Evolutionary conservation across 2,329 filamentous ascomycete genomes (phyloP).

Genomic region (Colletotrichum agaves): DNA sequence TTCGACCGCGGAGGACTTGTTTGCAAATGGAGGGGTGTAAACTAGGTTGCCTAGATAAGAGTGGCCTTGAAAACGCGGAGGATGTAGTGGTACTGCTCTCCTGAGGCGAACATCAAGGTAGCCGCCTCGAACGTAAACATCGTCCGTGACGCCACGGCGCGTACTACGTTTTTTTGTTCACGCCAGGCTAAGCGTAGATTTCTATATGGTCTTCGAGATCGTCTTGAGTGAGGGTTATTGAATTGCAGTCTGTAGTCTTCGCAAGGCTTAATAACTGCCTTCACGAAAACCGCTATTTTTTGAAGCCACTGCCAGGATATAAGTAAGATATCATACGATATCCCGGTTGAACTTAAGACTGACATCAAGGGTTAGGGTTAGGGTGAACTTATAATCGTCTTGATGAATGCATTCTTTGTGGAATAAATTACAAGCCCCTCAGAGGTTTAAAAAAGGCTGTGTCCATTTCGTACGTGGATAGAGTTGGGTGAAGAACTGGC

Average conservation of each 20-base stretch:
- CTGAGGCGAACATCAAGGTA: neutral
- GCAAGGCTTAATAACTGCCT: neutral
- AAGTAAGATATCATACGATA: neutral
- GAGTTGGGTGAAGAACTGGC: too few species aligned
- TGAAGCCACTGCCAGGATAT: neutral
- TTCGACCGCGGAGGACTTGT: too few species aligned
- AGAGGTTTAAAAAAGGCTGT: neutral
- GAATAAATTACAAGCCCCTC: neutral
- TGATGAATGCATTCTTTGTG: neutral
- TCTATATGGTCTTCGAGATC: neutral
- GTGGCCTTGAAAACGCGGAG: neutral
- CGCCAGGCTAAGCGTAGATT: neutral
- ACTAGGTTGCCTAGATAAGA: too few species aligned
- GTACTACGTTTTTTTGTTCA: neutral
- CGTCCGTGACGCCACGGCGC: neutral
- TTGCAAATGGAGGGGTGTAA: too few species aligned
- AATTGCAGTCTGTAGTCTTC: neutral
- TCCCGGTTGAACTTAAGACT: neutral
- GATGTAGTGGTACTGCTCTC: neutral
- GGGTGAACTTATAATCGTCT: neutral
- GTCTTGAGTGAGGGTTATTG: conserved; percentile 1
- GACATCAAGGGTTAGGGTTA: neutral
- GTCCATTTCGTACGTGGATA: too few species aligned
- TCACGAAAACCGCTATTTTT: neutral
- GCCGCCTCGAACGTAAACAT: neutral